Conservation (phyloP, 192 early-diverging fungal species). For the Funneliformis geosporum region DNA sequence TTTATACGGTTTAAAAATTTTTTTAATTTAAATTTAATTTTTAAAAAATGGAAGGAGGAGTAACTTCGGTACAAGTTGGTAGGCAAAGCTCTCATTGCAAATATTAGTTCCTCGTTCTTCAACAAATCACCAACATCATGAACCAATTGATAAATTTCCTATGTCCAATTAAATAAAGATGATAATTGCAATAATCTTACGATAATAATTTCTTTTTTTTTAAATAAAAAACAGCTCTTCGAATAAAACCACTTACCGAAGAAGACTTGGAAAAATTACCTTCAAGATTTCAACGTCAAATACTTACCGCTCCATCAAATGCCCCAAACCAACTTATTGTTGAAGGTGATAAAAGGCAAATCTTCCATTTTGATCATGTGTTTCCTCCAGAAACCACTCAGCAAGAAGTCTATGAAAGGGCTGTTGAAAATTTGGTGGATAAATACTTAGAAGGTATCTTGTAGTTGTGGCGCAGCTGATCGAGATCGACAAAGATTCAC, state of each 20-base stretch:
- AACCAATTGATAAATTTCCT: too few species aligned
- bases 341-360: slow-evolving; percentile 17
- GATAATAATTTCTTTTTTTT: too few species aligned
- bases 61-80: neutral
- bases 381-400: slow-evolving; percentile 65
- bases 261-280: slow-evolving; percentile 16
- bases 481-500: neutral
- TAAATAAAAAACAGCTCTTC: neutral
- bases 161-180: too few species aligned
- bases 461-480: neutral
- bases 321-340: neutral
- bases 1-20: neutral
- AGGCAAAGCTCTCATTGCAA: neutral
- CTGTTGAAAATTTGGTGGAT: slow-evolving; percentile 47
- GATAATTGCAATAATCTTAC: neutral
- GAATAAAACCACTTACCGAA: neutral
- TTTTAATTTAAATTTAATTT: too few species aligned
- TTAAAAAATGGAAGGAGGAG: too few species aligned
- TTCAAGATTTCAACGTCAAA: slow-evolving; percentile 14
- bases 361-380: slow-evolving; percentile 70
- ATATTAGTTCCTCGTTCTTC: too few species aligned
- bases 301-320: neutral
- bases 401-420: slow-evolving; percentile 56
- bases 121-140: too few species aligned
- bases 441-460: slow-evolving; percentile 51